phyloP scores from a whole-genome alignment of 1,139 yeast species.

The Magnusiomyces suaveolens region DNA sequence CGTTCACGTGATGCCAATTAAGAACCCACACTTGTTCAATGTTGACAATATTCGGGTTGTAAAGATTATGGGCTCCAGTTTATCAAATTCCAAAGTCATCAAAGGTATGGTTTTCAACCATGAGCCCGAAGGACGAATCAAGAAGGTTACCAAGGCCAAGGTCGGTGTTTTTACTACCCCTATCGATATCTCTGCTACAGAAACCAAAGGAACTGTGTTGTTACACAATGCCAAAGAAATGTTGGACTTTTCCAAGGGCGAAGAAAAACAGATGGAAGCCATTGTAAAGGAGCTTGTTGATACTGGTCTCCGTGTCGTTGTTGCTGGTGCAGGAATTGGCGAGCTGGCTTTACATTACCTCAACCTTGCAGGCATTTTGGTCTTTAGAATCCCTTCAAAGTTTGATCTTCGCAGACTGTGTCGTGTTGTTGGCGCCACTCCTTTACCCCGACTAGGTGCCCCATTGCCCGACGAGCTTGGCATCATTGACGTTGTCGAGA shows the following conservation, averaged over 20 bases:
- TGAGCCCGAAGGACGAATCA: constrained; percentile 86
- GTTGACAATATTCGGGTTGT: constrained; percentile 92
- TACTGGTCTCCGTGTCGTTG: constrained; percentile 75
- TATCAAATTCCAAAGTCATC: constrained; percentile 65
- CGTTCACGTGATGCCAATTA: constrained; percentile 58
- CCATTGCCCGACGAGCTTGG: constrained; percentile 98
- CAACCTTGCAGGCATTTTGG: constrained; percentile 75
- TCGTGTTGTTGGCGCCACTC: constrained; percentile 96
- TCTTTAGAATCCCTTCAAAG: constrained; percentile 83
- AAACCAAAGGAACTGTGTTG: constrained; percentile 93
- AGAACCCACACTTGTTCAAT: constrained; percentile 55
- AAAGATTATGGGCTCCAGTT: constrained; percentile 87
- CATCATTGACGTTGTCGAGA: constrained; percentile 73
- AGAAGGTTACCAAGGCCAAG: constrained; percentile 58
- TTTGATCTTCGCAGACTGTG: constrained; percentile 89
- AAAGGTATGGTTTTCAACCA: constrained; percentile 98
- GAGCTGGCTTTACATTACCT: constrained; percentile 88
- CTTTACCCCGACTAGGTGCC: constrained; percentile 88
- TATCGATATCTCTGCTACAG: constrained; percentile 87
- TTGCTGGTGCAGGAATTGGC: constrained; percentile 91
- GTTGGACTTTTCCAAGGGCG: constrained; percentile 93
- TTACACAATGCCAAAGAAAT: constrained; percentile 93
- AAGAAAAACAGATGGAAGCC: constrained; percentile 85
- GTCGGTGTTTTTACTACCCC: constrained; percentile 94
- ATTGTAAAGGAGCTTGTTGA: constrained; percentile 76